Evolutionary conservation across 2,329 filamentous ascomycete genomes (phyloP), one percentile per base, ranked within the genome.

Genomic region (Diaporthe vaccinii): DNA sequence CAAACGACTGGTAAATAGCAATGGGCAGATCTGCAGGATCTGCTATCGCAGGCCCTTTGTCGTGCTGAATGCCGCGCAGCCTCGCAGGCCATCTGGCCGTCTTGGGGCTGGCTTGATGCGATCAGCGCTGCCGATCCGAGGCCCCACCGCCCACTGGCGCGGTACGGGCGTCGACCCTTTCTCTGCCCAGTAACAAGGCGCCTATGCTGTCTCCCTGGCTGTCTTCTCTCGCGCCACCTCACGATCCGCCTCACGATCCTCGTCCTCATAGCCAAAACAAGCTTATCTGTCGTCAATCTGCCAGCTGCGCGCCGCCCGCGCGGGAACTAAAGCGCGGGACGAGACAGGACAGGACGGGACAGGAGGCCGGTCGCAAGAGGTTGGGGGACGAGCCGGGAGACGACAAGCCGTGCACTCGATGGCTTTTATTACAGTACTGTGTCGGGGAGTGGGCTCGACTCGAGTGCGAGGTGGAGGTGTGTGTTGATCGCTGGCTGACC

Each of bases 211-310:
- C 34, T 58, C 9, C 9, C n/a, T 10, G 46, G 12, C 57, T 49
- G 41, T 41, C n/a, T 15, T 25, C 31, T 28, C 22, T 53, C 4
- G 4, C 31, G 46, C 44, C 31, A 46, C 46, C 22, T 68, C 62
- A 51, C 7, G 41, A 67, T 51, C 41, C 62, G 36, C 68, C 8
- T 46, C 25, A 12, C 7, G 28, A n/a, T 44, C 36, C 44, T 36
- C 68, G 65, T 25, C 46, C 20, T 62, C 12, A 12, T 4, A n/a
- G 36, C 73, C 46, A 67, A 36, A 59, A 31, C 49, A 74, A 76
- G 72, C 72, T 72, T 68, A 76, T 71, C 75, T 76, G 53, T 72
- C 68, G 72, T 72, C 72, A 72, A 76, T 76, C 75, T 76, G 62
- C 59, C 58, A 67, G 67, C 51, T 28, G 59, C 39, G 39, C 59